A percentile compares a stretch with the other conserved stretches of the same genome.
Conservation (phyloP, 345 rosid species). For the Hibiscus mutabilis region DNA sequence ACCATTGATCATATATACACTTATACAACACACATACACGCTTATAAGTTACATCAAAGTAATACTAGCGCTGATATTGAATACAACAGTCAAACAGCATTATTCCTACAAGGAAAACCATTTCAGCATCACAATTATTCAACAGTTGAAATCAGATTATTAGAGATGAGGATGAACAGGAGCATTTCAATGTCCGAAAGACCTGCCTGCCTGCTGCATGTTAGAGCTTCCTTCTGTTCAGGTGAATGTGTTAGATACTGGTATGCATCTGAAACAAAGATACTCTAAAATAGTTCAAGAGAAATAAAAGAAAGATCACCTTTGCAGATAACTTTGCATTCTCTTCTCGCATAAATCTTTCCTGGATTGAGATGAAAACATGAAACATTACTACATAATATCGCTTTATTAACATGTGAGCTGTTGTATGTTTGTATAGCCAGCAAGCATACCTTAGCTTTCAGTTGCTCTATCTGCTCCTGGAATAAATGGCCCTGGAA, state of each 20-base stretch:
- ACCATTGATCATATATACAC: no score
- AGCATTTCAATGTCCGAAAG: slow-evolving; percentile 32
- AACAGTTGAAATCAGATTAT: neutral
- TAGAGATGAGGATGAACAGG: slow-evolving; percentile 9
- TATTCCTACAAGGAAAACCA: no score
- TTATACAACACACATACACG: no score
- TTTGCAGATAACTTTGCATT: slow-evolving; percentile 29
- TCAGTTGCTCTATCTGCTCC: slow-evolving; percentile 38
- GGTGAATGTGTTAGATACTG: slow-evolving; percentile 6
- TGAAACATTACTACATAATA: neutral
- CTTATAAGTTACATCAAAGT: no score
- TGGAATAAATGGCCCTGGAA: slow-evolving; percentile 35
- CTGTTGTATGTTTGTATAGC: neutral
- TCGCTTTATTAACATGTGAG: neutral
- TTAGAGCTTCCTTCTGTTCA: slow-evolving; percentile 13
- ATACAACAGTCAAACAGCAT: no score
- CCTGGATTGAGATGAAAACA: slow-evolving; percentile 28
- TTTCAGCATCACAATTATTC: no score
- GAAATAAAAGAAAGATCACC: slow-evolving; percentile 25
- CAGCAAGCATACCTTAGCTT: slow-evolving; percentile 31
- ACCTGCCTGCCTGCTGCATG: slow-evolving; percentile 21
- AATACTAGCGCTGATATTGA: no score
- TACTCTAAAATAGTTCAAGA: neutral
- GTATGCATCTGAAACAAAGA: neutral
- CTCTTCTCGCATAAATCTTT: slow-evolving; percentile 37